These are phyloP conservation scores for Aspergillus sp. DNA, from an alignment of 2,329 filamentous ascomycete species.

Conservation along the genomic window DNA sequence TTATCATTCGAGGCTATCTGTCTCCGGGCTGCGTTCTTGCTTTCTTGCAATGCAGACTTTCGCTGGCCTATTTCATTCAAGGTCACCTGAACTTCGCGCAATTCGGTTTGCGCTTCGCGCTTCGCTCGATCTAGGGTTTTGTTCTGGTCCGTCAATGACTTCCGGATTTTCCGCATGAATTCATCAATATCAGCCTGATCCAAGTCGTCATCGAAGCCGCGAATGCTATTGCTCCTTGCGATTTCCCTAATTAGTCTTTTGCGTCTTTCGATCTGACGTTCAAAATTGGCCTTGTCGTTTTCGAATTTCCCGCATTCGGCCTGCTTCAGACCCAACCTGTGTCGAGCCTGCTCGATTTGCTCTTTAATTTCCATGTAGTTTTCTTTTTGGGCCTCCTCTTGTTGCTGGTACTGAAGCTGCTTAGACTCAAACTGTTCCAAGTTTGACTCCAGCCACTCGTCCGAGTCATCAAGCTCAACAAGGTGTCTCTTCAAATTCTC, in stretches of 20 bases:
- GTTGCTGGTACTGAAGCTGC: slow-evolving; percentile 56
- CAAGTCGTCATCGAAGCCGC: slow-evolving; percentile 73
- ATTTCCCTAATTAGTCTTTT: slow-evolving; percentile 68
- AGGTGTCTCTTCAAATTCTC: slow-evolving; percentile 63
- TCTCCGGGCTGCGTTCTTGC: slow-evolving; percentile 63
- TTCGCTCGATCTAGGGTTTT: slow-evolving; percentile 66
- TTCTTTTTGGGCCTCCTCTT: slow-evolving; percentile 54
- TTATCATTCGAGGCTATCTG: slow-evolving; percentile 67
- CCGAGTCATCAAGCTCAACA: slow-evolving; percentile 68
- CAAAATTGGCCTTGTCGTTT: slow-evolving; percentile 79
- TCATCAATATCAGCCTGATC: slow-evolving; percentile 63
- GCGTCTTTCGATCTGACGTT: slow-evolving; percentile 66
- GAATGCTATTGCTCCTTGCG: slow-evolving; percentile 67
- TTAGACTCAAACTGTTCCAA: slow-evolving; percentile 71
- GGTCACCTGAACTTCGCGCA: slow-evolving; percentile 61
- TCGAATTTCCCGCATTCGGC: slow-evolving; percentile 61
- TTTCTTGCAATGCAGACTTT: slow-evolving; percentile 63
- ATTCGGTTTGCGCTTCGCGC: slow-evolving; percentile 63
- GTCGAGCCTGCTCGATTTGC: slow-evolving; percentile 42
- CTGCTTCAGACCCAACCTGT: slow-evolving; percentile 32
- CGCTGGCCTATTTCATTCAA: slow-evolving; percentile 68
- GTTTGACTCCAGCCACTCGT: slow-evolving; percentile 63
- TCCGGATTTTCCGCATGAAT: slow-evolving; percentile 71
- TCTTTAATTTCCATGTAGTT: slow-evolving; percentile 58
- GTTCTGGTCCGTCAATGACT: slow-evolving; percentile 68